Conservation (phyloP, 495 filamentous ascomycete species). For the Hypoxylon lenormandii region DNA sequence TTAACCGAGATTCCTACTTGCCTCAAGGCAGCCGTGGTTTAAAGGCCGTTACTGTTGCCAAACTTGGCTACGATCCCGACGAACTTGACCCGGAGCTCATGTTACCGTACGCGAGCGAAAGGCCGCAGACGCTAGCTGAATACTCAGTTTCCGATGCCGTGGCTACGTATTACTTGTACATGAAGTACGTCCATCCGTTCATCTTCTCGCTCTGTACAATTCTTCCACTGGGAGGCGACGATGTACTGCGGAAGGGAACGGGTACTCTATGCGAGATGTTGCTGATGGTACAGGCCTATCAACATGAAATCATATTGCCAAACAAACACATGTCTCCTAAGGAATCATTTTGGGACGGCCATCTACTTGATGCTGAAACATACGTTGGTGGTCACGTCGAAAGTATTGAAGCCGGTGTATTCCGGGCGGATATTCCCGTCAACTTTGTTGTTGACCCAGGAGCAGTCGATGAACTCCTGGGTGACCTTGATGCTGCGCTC, state of each 20-base stretch:
- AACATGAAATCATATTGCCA: conserved; percentile 89
- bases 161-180: conserved; percentile 98
- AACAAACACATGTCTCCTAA: conserved; percentile 94
- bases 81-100: conserved; percentile 98
- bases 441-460: conserved; percentile 88
- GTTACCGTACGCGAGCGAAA: conserved; percentile 91
- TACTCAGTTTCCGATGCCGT: conserved; percentile 99
- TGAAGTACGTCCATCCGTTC: conserved; percentile 99
- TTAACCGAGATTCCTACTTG: conserved; percentile 97
- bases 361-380: conserved; percentile 94
- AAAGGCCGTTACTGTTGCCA: conserved; percentile 97
- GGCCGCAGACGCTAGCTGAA: conserved; percentile 92
- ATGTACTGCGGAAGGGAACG: conserved; percentile 92
- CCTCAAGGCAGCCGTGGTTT: conserved; percentile 96
- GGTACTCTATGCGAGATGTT: conserved; percentile 99
- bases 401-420: conserved; percentile 98
- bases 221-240: conserved; percentile 90
- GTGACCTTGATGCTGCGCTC: conserved; percentile 88
- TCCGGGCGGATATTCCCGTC: conserved; percentile 92
- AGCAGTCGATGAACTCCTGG: conserved; percentile 87
- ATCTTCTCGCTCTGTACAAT: conserved; percentile 99
- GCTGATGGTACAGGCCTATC: conserved; percentile 96
- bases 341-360: conserved; percentile 96
- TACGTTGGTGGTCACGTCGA: conserved; percentile 99
- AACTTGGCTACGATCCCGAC: conserved; percentile 97